Conservation (phyloP, 2,329 filamentous ascomycete genomes). For the Pestalotiopsis fici region DNA sequence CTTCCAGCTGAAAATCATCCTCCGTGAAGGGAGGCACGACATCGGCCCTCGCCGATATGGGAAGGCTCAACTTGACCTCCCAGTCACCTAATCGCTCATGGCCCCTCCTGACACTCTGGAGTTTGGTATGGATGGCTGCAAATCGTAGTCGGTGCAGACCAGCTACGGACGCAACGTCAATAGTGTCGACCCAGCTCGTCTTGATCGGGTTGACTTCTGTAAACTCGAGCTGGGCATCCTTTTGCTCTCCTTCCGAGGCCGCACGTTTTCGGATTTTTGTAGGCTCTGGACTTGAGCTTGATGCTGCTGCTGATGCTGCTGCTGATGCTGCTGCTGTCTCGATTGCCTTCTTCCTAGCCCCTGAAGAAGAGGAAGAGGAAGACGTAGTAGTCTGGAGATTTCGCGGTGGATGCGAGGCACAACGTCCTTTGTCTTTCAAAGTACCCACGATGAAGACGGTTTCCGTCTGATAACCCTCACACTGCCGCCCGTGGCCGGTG, state of each 20-base stretch:
- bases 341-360: conserved; percentile 28
- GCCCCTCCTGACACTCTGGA: conserved; percentile 35
- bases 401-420: conserved; percentile 56
- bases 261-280: conserved; percentile 7
- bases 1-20: conserved; percentile 41
- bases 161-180: conserved; percentile 40
- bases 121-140: conserved; percentile 44
- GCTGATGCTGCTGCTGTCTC: conserved; percentile 14
- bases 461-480: conserved; percentile 63
- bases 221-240: conserved; percentile 25
- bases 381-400: conserved; percentile 35
- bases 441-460: conserved; percentile 67
- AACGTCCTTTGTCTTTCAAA: conserved; percentile 52
- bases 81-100: conserved; percentile 9
- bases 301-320: background rate
- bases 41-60: conserved; percentile 39
- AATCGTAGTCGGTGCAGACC: conserved; percentile 41
- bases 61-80: conserved; percentile 36
- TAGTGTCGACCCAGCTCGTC: conserved; percentile 52
- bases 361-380: background rate
- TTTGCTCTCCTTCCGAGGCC: conserved; percentile 1
- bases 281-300: conserved; percentile 1
- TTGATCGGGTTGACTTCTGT: conserved; percentile 40
- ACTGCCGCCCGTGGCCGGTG: conserved; percentile 55
- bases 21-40: conserved; percentile 33